These are phyloP conservation scores for Fusarium vanettenii DNA, from an alignment of 2,329 filamentous ascomycete genomes.

Conservation along the genomic window DNA sequence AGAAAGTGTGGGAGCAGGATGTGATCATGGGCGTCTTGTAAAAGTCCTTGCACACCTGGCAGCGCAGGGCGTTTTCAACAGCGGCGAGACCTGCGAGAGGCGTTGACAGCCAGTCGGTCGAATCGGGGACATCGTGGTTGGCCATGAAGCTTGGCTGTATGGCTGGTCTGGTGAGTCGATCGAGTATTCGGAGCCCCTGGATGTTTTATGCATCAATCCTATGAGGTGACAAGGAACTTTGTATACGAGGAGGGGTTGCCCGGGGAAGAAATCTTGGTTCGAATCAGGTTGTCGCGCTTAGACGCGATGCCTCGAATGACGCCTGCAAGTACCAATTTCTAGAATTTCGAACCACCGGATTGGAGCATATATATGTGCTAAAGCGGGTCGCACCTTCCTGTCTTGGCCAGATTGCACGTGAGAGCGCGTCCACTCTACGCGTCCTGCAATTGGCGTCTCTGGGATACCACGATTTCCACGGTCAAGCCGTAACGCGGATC, in stretches of 20 bases:
- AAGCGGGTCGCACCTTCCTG: not conserved
- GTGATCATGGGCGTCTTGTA: slow-evolving; percentile 95
- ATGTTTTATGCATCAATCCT: not conserved
- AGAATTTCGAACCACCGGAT: not conserved
- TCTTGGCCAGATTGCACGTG: slow-evolving; percentile 44
- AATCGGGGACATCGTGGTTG: slow-evolving; percentile 69
- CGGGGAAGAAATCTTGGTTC: slow-evolving; percentile 4
- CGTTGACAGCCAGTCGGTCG: slow-evolving; percentile 86
- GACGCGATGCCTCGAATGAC: slow-evolving; percentile 38
- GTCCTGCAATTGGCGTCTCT: slow-evolving; percentile 13
- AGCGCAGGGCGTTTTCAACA: slow-evolving; percentile 88
- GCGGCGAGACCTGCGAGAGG: slow-evolving; percentile 72
- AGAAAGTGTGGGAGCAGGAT: slow-evolving; percentile 95
- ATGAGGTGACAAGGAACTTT: not conserved
- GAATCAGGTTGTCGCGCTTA: slow-evolving; percentile 34
- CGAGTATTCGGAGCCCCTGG: not conserved
- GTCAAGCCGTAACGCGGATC: slow-evolving; percentile 2
- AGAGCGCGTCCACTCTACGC: slow-evolving; percentile 46
- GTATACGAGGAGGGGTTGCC: not conserved
- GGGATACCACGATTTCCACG: slow-evolving; percentile 13
- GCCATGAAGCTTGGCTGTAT: slow-evolving; percentile 42
- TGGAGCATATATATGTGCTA: not conserved
- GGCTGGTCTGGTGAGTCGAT: not conserved
- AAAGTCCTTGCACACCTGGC: slow-evolving; percentile 98
- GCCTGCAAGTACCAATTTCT: not conserved